phyloP scores from a whole-genome alignment of 352 stramenopile genomes.

The Globisporangium cylindrosporum region DNA sequence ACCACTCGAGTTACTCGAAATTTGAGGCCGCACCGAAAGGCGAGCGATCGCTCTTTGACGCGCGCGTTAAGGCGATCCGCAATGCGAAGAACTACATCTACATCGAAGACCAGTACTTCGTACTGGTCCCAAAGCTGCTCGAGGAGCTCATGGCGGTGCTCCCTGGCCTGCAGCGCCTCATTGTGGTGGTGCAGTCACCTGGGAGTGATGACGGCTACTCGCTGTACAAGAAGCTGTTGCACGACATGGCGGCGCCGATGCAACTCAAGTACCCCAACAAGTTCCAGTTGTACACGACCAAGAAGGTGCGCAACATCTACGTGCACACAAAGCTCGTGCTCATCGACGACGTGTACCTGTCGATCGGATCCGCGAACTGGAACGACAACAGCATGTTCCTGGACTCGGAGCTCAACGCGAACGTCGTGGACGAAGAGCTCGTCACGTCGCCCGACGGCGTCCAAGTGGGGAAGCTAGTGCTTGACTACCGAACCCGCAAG shows the following conservation, averaged over 20 bases:
- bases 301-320: constrained; percentile 36
- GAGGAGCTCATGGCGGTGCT: constrained; percentile 42
- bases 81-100: constrained; percentile 58
- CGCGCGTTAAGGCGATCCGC: constrained; percentile 43
- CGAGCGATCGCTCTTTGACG: constrained; percentile 39
- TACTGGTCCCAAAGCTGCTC: constrained; percentile 36
- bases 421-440: constrained; percentile 39
- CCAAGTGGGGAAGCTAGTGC: constrained; percentile 30
- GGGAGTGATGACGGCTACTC: constrained; percentile 25
- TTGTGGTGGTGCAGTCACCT: constrained; percentile 37
- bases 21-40: constrained; percentile 46
- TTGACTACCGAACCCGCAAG: constrained; percentile 54
- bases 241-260: constrained; percentile 50
- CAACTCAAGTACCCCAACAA: constrained; percentile 42
- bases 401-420: constrained; percentile 51
- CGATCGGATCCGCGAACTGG: constrained; percentile 52
- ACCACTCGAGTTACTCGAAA: constrained; percentile 34
- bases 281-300: constrained; percentile 42
- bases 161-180: constrained; percentile 36
- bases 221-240: constrained; percentile 49
- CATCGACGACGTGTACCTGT: constrained; percentile 14
- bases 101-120: constrained; percentile 65
- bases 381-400: constrained; percentile 59
- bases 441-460: constrained; percentile 28
- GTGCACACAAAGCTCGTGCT: constrained; percentile 56